Percentiles rank a stretch among this genome's conserved stretches.
Evolutionary conservation across 1,139 yeast genomes (phyloP).

Genomic region (Scheffersomyces titani): DNA sequence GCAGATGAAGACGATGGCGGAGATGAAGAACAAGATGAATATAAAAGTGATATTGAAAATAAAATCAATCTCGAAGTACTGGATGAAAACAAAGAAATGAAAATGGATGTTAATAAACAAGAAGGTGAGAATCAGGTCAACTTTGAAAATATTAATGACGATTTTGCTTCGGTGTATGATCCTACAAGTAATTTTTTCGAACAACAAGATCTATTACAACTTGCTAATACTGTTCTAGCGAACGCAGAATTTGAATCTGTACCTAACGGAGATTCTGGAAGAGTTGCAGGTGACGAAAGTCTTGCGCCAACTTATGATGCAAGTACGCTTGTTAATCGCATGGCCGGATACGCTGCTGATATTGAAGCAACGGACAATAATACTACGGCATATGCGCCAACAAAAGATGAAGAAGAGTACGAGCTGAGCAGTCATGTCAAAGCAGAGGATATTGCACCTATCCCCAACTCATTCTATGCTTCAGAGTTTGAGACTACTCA

Average conservation of each 20-base stretch:
- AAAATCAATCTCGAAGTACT: too few relatives aligned
- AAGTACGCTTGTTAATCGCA: not conserved
- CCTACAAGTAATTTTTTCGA: slow-evolving; percentile 1
- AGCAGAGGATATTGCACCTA: slow-evolving; percentile 14
- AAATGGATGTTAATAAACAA: not conserved
- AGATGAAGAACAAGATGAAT: slow-evolving; percentile 11
- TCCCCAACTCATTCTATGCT: slow-evolving; percentile 21
- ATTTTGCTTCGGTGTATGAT: not conserved
- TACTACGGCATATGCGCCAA: slow-evolving; percentile 4
- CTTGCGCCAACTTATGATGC: not conserved
- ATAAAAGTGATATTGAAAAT: too few relatives aligned
- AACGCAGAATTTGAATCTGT: slow-evolving; percentile 6
- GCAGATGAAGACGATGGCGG: slow-evolving; percentile 19
- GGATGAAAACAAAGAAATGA: too few relatives aligned
- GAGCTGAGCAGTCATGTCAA: not conserved
- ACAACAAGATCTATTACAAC: slow-evolving; percentile 7
- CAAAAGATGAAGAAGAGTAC: slow-evolving; percentile 5
- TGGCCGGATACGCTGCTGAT: slow-evolving; percentile 22
- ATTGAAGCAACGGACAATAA: slow-evolving; percentile 18
- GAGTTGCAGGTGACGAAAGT: not conserved
- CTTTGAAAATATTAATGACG: not conserved
- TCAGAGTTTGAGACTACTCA: slow-evolving; percentile 6
- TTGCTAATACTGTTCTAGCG: slow-evolving; percentile 14
- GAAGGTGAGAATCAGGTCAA: not conserved
- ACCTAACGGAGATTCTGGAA: not conserved